Conservation (phyloP, 2,329 filamentous ascomycete genomes). For the Fusarium citri region DNA sequence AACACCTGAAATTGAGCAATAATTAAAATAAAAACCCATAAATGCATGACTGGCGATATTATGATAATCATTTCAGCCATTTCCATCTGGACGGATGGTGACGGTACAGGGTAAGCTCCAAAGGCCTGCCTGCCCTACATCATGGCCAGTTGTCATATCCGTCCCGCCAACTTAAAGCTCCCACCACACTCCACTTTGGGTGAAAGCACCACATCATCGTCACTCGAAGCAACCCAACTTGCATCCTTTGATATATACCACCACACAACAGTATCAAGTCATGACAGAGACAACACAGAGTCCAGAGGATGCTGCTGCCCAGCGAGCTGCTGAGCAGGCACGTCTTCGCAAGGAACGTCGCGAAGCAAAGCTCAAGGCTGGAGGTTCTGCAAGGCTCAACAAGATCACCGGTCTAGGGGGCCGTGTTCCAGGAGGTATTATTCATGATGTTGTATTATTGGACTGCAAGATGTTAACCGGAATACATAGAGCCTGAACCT, state of each 20-base stretch:
- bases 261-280: neutral
- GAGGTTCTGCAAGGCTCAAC: slow-evolving; percentile 76
- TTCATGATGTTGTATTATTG: neutral
- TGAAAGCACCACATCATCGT: slow-evolving; percentile 30
- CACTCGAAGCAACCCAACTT: neutral
- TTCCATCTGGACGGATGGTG: neutral
- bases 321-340: slow-evolving; percentile 71
- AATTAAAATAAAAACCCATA: neutral
- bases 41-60: neutral
- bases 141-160: slow-evolving; percentile 26
- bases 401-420: slow-evolving; percentile 78
- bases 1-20: neutral
- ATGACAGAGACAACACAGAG: slow-evolving; percentile 57
- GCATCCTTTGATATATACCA: neutral
- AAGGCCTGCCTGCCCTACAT: slow-evolving; percentile 5
- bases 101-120: slow-evolving; percentile 15
- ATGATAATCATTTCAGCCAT: neutral
- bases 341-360: slow-evolving; percentile 82
- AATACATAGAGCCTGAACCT: slow-evolving; percentile 20
- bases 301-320: slow-evolving; percentile 59
- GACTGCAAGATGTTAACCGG: neutral
- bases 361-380: slow-evolving; percentile 81
- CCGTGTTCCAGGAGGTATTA: slow-evolving; percentile 51
- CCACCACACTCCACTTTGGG: slow-evolving; percentile 13
- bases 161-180: slow-evolving; percentile 23